phyloP scores from a whole-genome alignment of 441 rosid species.

The Raphanus hybrid region DNA sequence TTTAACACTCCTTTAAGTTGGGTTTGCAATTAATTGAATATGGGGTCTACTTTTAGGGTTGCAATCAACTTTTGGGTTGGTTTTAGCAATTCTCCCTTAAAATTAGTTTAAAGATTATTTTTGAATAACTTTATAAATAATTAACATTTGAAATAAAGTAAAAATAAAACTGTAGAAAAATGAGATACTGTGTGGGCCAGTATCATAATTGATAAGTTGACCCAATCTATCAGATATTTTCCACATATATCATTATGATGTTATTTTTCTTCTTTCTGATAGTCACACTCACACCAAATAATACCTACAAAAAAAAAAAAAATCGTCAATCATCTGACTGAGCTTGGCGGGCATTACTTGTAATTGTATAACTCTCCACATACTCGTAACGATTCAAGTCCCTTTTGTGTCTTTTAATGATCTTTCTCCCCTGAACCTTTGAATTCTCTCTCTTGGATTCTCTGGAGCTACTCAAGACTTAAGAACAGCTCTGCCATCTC shows the following conservation, averaged over 20 bases:
- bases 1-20: too few species aligned
- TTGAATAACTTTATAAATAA: too few species aligned
- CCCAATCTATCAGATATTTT: not conserved
- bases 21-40: too few species aligned
- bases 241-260: not conserved
- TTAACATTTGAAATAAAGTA: too few species aligned
- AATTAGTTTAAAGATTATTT: too few species aligned
- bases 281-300: not conserved
- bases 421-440: not conserved
- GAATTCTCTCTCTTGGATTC: not conserved
- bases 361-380: not conserved
- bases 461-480: not conserved
- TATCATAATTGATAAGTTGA: not conserved
- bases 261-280: not conserved
- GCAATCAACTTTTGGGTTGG: too few species aligned
- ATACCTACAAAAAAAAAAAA: not conserved
- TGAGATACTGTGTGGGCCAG: not conserved
- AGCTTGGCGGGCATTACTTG: not conserved
- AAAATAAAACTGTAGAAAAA: not conserved
- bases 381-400: not conserved
- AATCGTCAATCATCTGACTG: not conserved
- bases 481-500: constrained; percentile 11
- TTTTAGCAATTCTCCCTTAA: too few species aligned
- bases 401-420: not conserved
- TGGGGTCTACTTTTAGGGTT: too few species aligned